Evolutionary conservation across 352 stramenopile species (phyloP).

Genomic region (Phytophthora cryptogea): DNA sequence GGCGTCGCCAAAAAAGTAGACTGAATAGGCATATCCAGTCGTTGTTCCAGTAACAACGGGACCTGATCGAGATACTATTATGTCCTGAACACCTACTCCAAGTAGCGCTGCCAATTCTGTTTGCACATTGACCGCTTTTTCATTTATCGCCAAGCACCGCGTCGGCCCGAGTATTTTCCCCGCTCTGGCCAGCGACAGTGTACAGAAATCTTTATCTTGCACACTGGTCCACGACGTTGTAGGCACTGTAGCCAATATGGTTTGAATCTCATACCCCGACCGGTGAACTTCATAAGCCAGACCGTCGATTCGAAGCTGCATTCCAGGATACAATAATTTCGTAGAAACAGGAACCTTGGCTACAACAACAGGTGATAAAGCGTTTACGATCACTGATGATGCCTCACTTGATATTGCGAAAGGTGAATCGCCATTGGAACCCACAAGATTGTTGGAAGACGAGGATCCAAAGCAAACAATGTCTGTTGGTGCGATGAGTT

Average conservation of each 20-base stretch:
- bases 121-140: constrained; percentile 19
- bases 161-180: background rate
- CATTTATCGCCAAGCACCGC: constrained; percentile 45
- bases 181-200: no score
- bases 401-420: constrained; percentile 50
- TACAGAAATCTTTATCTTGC: constrained; percentile 42
- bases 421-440: constrained; percentile 69
- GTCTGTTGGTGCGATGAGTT: constrained; percentile 67
- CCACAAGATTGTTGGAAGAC: constrained; percentile 42
- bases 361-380: constrained; percentile 54
- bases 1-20: constrained; percentile 92
- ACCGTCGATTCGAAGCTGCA: constrained; percentile 89
- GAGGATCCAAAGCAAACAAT: constrained; percentile 64
- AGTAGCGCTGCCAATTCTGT: constrained; percentile 10
- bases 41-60: constrained; percentile 35
- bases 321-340: constrained; percentile 70
- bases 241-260: constrained; percentile 35
- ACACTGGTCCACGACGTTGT: constrained; percentile 17
- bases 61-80: constrained; percentile 63
- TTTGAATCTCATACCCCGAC: constrained; percentile 93
- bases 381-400: constrained; percentile 48
- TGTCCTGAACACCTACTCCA: constrained; percentile 32
- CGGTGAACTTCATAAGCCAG: constrained; percentile 85
- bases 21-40: constrained; percentile 86
- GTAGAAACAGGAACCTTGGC: constrained; percentile 35